Base-by-base conservation (phyloP, 257 asterid species). In the Voacanga thouarsii region DNA sequence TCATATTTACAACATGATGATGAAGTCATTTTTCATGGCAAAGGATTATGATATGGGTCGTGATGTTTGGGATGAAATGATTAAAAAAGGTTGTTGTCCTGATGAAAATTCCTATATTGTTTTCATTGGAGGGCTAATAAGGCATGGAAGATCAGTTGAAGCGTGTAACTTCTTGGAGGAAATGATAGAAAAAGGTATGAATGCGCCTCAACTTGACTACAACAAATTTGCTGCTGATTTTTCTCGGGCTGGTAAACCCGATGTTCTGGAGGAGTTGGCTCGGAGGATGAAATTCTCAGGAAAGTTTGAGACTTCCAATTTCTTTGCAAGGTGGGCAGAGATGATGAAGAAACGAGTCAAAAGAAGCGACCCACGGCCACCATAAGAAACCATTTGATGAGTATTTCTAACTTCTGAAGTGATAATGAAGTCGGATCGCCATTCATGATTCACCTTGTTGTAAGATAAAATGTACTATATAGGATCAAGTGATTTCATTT, bases 11-110 rank as follows among this genome's bases (percentile, higher is more conserved):
- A 93, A 93, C 84, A 93, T 96, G 98, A 81, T 92, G 85, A 89
- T 96, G 96, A 96, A 88, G 78, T 82, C 92, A 4, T 92, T 77
- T 84, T 93, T 93, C 66, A 64, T 82, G 44, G 83, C 84, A 0
- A 87, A 80, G 76, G 83, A 96, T 79, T 87, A 85, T 41, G 94
- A 96, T 57, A 85, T 87, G 92, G 95, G 89, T 0, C 82, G 77
- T 77, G 91, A 83, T 1, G 92, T 90, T 83, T 95, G 98, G 98
- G 92, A 91, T 80, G 98, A 95, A 89, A 95, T 95, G 98, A 92
- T 82, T 75, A 82, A 79, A 84, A 90, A 80, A 57, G 97, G 98
- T 1, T 88, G 89, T 43, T 96, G 97, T 77, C 97, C 99, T 0
- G 97, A 92, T 83, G 99, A 92, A n/a, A 93, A 93, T 83, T 82